A percentile compares a stretch with the other conserved stretches of the same genome.
These are phyloP conservation scores for Mariannaea elegans DNA, from an alignment of 2,329 filamentous ascomycete species.

Conservation along the genomic window DNA sequence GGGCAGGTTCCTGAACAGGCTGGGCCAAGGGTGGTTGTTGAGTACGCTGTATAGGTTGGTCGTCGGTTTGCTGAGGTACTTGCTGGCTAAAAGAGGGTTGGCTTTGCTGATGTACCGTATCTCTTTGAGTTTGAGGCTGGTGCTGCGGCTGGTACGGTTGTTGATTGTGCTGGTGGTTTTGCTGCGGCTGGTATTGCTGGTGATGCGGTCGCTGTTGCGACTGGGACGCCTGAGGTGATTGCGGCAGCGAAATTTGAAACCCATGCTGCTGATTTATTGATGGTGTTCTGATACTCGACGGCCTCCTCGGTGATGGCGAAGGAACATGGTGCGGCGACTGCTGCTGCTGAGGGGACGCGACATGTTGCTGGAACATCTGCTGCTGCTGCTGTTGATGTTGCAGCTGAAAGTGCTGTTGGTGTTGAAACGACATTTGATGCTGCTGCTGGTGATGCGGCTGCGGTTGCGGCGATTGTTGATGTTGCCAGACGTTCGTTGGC, in stretches of 20 bases:
- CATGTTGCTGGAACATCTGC: conserved; percentile 45
- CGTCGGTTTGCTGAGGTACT: conserved; percentile 24
- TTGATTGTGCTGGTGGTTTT: conserved; percentile 2
- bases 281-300: conserved; percentile 31
- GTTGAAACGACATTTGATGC: conserved; percentile 44
- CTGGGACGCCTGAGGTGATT: conserved; percentile 21
- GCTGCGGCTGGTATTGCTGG: conserved; percentile 20
- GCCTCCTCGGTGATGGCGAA: conserved; percentile 36
- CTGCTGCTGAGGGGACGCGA: conserved; percentile 37
- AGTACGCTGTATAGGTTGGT: conserved; percentile 15
- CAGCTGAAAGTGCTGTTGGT: conserved; percentile 20
- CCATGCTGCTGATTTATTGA: conserved; percentile 34
- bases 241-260: conserved; percentile 31
- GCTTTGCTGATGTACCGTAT: conserved; percentile 23
- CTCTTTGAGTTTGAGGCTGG: conserved; percentile 13
- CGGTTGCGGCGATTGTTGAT: conserved; percentile 46
- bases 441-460: conserved; percentile 48
- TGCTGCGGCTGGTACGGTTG: conserved; percentile 24
- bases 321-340: conserved; percentile 26
- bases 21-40: conserved; percentile 28
- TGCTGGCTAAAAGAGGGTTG: conserved; percentile 20
- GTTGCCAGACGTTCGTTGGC: conserved; percentile 44
- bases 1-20: conserved; percentile 25
- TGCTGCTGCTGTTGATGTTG: conserved; percentile 49
- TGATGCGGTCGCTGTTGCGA: conserved; percentile 25